These are phyloP conservation scores for Zalaria obscura DNA, from an alignment of 2,329 filamentous ascomycete species.

Conservation along the genomic window DNA sequence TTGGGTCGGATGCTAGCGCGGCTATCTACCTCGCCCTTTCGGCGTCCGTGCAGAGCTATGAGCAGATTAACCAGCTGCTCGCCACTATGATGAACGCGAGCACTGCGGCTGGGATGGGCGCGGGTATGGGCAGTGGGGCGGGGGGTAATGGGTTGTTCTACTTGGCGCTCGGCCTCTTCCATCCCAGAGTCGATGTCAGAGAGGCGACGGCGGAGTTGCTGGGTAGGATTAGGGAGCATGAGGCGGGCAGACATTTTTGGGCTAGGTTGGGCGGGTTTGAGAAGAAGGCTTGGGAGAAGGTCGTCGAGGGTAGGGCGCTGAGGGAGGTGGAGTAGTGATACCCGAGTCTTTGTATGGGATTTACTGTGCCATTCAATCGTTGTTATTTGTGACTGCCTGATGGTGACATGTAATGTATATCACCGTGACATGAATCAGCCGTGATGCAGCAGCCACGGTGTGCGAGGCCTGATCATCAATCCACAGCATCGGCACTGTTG, in stretches of 20 bases:
- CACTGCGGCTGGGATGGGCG: slow-evolving; percentile 2
- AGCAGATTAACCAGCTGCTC: slow-evolving; percentile 55
- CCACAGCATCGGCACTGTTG: no score
- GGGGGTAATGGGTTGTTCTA: slow-evolving; percentile 84
- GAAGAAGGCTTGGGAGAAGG: slow-evolving; percentile 69
- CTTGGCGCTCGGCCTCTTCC: slow-evolving; percentile 78
- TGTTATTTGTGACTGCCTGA: no score
- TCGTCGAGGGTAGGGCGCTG: slow-evolving; percentile 24
- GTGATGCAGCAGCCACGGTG: no score
- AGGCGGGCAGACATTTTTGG: slow-evolving; percentile 92
- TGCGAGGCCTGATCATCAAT: no score
- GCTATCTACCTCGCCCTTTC: slow-evolving; percentile 74
- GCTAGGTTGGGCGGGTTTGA: slow-evolving; percentile 71
- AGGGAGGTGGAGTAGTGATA: no score
- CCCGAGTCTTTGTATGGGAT: no score
- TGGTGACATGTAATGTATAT: no score
- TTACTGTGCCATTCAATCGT: no score
- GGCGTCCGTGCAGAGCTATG: slow-evolving; percentile 50
- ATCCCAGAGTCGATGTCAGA: slow-evolving; percentile 70
- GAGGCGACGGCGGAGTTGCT: slow-evolving; percentile 64
- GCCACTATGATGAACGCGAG: slow-evolving; percentile 14
- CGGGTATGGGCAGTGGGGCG: slow-evolving; percentile 56
- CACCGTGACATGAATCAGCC: no score
- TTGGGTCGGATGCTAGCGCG: slow-evolving; percentile 60
- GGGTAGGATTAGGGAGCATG: slow-evolving; percentile 70